Conservation (phyloP, 805 yeast species). For the Starmerella scarabaei region DNA sequence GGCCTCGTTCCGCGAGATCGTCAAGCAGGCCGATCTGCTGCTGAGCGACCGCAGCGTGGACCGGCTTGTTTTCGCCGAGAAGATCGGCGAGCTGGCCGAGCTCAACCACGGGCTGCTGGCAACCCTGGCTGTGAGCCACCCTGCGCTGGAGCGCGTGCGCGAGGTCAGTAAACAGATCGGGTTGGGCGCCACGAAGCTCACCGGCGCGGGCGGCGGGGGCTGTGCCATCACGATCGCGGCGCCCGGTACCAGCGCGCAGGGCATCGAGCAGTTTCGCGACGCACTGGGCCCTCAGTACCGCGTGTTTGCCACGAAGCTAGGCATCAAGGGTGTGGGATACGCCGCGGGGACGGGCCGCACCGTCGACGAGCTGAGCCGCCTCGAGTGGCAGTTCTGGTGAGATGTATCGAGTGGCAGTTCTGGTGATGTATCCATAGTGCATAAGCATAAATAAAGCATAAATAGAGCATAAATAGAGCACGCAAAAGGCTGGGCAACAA, state of each 20-base stretch:
- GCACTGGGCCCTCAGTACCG: conserved; percentile 45
- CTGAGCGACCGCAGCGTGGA: conserved; percentile 34
- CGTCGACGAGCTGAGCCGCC: not conserved
- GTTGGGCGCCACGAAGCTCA: conserved; percentile 80
- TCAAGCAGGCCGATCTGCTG: conserved; percentile 56
- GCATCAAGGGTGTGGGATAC: conserved; percentile 77
- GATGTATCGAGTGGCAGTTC: conserved; percentile 11
- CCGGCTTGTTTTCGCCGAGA: conserved; percentile 23
- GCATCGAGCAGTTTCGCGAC: conserved; percentile 26
- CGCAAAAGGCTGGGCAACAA: no score
- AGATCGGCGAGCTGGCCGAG: conserved; percentile 39
- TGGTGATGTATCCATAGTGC: conserved; percentile 11
- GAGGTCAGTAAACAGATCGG: conserved; percentile 46
- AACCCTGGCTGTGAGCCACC: conserved; percentile 85
- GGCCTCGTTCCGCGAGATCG: conserved; percentile 62
- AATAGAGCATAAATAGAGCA: no score
- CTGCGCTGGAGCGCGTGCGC: conserved; percentile 67
- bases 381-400: conserved; percentile 12
- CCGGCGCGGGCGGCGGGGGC: conserved; percentile 99
- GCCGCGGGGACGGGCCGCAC: conserved; percentile 3
- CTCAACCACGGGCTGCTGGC: conserved; percentile 81
- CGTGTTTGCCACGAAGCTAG: conserved; percentile 66
- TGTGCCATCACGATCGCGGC: conserved; percentile 78
- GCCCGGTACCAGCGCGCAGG: conserved; percentile 25
- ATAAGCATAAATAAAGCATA: no score